Evolutionary conservation across 2,329 filamentous ascomycete species (phyloP).

Genomic region (Hypomyces rosellus): DNA sequence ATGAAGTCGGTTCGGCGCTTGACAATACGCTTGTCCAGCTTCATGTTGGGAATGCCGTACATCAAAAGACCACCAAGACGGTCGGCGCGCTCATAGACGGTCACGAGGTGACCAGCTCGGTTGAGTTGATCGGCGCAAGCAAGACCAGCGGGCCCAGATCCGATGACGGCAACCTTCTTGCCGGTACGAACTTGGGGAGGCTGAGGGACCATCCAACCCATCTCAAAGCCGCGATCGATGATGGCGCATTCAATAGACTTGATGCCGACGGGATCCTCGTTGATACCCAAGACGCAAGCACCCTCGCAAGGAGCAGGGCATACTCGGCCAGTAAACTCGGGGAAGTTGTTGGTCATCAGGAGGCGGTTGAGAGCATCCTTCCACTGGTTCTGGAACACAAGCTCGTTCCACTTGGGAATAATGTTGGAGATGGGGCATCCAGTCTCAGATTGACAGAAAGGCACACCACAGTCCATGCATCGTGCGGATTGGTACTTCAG

Average conservation of each 20-base stretch:
- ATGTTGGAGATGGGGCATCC: slow-evolving; percentile 96
- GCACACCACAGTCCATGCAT: slow-evolving; percentile 98
- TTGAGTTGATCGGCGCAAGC: slow-evolving; percentile 91
- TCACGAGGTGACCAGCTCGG: slow-evolving; percentile 81
- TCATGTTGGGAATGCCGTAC: slow-evolving; percentile 99
- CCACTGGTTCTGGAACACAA: slow-evolving; percentile 75
- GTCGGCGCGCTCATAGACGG: slow-evolving; percentile 88
- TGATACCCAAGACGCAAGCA: slow-evolving; percentile 92
- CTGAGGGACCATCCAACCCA: slow-evolving; percentile 91
- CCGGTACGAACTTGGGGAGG: slow-evolving; percentile 76
- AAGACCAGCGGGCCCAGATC: slow-evolving; percentile 86
- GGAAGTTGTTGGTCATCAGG: slow-evolving; percentile 97
- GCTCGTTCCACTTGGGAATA: slow-evolving; percentile 93
- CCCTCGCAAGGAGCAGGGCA: slow-evolving; percentile 96
- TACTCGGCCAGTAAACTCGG: slow-evolving; percentile 94
- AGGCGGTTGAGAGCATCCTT: slow-evolving; percentile 84
- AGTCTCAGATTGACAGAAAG: slow-evolving; percentile 94
- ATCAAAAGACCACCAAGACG: slow-evolving; percentile 87
- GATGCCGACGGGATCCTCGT: slow-evolving; percentile 94
- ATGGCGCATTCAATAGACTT: slow-evolving; percentile 98
- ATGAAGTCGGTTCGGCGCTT: slow-evolving; percentile 94
- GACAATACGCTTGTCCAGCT: slow-evolving; percentile 95
- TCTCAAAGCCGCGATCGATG: slow-evolving; percentile 94
- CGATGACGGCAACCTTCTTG: slow-evolving; percentile 83
- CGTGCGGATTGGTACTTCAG: slow-evolving; percentile 94